phyloP scores from a whole-genome alignment of 1,284 basidiomycete species.

The Naganishia sp. region DNA sequence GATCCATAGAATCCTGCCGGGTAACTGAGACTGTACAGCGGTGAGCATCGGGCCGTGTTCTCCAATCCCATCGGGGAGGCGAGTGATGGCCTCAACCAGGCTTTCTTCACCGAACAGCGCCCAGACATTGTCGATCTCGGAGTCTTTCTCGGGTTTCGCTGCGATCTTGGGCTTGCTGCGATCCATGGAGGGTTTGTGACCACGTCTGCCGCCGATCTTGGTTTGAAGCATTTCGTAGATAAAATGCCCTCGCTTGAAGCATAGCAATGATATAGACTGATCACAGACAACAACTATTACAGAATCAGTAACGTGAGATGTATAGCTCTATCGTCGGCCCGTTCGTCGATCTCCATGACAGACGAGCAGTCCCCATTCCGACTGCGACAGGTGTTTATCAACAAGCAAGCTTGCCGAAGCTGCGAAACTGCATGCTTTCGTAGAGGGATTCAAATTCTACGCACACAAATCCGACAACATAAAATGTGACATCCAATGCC shows the following conservation, averaged over 20 bases:
- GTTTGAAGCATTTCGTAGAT: slow-evolving; percentile 7
- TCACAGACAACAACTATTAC: no score
- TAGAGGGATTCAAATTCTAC: not conserved
- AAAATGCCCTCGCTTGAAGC: not conserved
- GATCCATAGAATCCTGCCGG: slow-evolving; percentile 23
- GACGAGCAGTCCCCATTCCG: not conserved
- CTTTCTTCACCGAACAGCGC: slow-evolving; percentile 13
- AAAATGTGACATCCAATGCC: not conserved
- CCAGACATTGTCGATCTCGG: slow-evolving; percentile 11
- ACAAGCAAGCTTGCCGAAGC: not conserved
- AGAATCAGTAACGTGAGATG: no score
- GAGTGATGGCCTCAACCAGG: slow-evolving; percentile 5
- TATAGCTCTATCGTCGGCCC: no score
- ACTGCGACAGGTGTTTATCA: not conserved
- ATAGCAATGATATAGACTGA: no score
- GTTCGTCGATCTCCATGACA: not conserved
- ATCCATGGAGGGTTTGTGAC: slow-evolving; percentile 4
- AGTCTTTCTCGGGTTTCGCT: not conserved
- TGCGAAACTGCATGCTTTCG: not conserved
- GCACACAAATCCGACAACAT: not conserved
- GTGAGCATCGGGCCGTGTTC: slow-evolving; percentile 7
- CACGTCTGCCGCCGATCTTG: slow-evolving; percentile 17
- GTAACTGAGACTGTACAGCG: not conserved
- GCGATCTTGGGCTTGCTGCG: slow-evolving; percentile 4
- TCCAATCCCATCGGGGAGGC: not conserved